Conservation (phyloP, 108 stramenopile species). For the Skeletonema potamos region DNA sequence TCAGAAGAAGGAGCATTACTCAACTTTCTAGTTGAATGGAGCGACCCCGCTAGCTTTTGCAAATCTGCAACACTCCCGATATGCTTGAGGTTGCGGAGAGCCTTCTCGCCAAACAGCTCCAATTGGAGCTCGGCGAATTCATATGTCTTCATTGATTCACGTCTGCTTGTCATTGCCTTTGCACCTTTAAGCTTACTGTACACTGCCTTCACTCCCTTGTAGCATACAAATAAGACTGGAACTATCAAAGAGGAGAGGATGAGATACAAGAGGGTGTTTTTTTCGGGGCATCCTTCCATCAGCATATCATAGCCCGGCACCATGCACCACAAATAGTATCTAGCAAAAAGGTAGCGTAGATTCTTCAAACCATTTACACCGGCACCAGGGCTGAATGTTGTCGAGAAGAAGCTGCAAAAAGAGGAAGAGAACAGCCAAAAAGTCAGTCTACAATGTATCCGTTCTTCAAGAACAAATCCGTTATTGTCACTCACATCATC, state of each 20-base stretch:
- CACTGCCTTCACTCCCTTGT: neutral
- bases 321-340: constrained; percentile 74
- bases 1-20: no score
- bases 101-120: constrained; percentile 34
- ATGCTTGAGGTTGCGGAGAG: constrained; percentile 19
- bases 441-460: neutral
- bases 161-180: constrained; percentile 10
- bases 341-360: constrained; percentile 59
- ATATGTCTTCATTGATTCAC: constrained; percentile 23
- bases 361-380: constrained; percentile 57
- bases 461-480: neutral
- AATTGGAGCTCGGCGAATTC: constrained; percentile 31
- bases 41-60: constrained; percentile 8
- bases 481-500: constrained; percentile 33
- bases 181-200: neutral
- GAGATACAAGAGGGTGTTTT: constrained; percentile 42
- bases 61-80: constrained; percentile 18
- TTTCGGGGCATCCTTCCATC: constrained; percentile 71
- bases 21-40: no score
- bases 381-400: constrained; percentile 63
- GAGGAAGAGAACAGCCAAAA: neutral
- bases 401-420: constrained; percentile 53
- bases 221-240: constrained; percentile 36
- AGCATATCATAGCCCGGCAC: constrained; percentile 48
- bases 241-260: constrained; percentile 44